Evolutionary conservation across 2,329 filamentous ascomycete genomes (phyloP).

Genomic region (Paecilomyces variotii): DNA sequence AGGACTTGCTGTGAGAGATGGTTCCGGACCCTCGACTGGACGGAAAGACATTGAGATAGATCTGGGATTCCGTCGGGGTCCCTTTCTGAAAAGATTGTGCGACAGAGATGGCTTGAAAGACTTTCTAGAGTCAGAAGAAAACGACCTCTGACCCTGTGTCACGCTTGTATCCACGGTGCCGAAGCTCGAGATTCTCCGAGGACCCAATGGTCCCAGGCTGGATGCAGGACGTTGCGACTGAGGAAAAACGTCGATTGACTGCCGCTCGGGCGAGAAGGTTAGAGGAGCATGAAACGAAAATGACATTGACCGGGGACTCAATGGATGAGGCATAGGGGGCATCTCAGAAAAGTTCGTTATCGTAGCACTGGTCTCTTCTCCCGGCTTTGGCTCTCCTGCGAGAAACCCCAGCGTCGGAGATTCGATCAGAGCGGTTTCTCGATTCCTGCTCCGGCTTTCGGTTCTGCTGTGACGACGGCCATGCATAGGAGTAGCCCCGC

Average conservation of each 20-base stretch:
- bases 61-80: neutral
- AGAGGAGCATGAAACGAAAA: conserved; percentile 16
- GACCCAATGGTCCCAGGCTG: neutral
- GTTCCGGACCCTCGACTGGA: neutral
- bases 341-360: conserved; percentile 18
- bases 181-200: neutral
- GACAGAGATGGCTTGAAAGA: neutral
- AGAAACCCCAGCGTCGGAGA: neutral
- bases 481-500: neutral
- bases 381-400: neutral
- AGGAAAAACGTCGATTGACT: neutral
- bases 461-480: neutral
- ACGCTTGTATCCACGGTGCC: neutral
- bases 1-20: neutral
- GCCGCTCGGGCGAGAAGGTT: conserved; percentile 10
- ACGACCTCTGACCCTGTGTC: neutral
- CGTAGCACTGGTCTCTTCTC: conserved; percentile 8
- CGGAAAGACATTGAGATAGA: neutral
- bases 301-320: conserved; percentile 15
- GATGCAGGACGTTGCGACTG: neutral
- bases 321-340: conserved; percentile 9
- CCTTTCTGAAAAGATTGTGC: neutral
- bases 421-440: neutral
- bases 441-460: neutral
- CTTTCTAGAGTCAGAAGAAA: neutral